Conservation (phyloP, 2,329 filamentous ascomycete genomes). For the Exophiala sp. region DNA sequence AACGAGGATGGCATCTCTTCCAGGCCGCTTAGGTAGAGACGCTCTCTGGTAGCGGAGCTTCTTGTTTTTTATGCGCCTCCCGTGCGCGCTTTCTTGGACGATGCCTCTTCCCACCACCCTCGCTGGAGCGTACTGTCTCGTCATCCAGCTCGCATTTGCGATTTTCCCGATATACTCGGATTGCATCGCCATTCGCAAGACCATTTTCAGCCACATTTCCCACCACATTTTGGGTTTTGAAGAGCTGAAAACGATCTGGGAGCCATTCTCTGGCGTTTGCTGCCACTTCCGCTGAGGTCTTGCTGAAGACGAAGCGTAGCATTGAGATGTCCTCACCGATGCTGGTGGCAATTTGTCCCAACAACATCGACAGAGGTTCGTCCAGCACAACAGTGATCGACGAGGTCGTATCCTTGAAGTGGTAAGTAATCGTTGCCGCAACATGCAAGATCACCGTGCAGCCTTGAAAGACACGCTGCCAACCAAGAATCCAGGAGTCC, state of each 20-base stretch:
- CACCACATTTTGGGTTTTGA: background rate
- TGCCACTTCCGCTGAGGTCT: background rate
- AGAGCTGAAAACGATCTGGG: conserved; percentile 3
- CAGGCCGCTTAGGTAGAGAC: too few species aligned
- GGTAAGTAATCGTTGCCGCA: too few species aligned
- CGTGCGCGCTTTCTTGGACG: too few species aligned
- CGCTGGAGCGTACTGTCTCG: too few species aligned
- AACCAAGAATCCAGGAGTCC: too few species aligned
- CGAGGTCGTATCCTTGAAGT: background rate
- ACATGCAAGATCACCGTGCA: too few species aligned
- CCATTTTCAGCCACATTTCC: conserved; percentile 11
- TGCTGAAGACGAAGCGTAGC: conserved; percentile 1
- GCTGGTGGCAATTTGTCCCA: background rate
- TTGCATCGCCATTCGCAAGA: background rate
- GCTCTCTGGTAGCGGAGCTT: too few species aligned
- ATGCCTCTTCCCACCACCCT: too few species aligned
- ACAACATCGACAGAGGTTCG: background rate
- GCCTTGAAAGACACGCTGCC: too few species aligned
- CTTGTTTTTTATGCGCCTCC: too few species aligned
- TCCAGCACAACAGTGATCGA: too few species aligned
- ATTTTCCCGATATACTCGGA: conserved; percentile 3
- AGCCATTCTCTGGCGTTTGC: background rate
- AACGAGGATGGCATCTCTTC: too few species aligned
- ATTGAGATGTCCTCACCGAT: background rate
- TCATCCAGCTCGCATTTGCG: background rate